Evolutionary conservation across 495 filamentous ascomycete species (phyloP), one percentile per base, ranked within the genome.

Genomic region (Durotheca rogersii): DNA sequence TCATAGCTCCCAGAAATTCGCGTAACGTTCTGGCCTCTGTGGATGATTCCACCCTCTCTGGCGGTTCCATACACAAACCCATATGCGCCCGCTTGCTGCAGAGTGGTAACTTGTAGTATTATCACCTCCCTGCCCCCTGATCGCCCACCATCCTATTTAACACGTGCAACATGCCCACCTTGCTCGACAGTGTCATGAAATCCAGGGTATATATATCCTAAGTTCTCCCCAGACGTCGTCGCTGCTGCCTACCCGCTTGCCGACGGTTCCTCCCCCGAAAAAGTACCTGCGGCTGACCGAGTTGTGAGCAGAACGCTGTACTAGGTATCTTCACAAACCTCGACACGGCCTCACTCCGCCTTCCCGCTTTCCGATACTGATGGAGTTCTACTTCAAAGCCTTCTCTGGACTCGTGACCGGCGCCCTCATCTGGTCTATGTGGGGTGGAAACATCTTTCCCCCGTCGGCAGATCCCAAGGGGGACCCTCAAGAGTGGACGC

Each of bases 381-480:
- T 66, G 53, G 53, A 58, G 34, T 12, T 49, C 32, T 60, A 58
- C 47, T 42, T 63, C 47, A 36, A 57, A 84, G 84, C 80, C 35
- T 96, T 95, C 66, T 80, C 86, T 11, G 89, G 88, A 16, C 81
- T 95, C 53, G 83, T 96, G 32, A 86, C 88, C 2, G 89, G 87
- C 2, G 90, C 86, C 5, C 85, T 90, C 4, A 86, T 78, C 12
- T 95, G 85, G 83, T 78, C 84, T 2, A 94, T 95, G 51, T 89
- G 86, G 85, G 86, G 87, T 41, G 77, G 80, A 18, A 88, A 89
- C 48, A 77, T 95, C 54, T 90, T 95, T 53, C 89, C 89, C 1
- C 58, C 73, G 0, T 68, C 82, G 41, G 52, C 68, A 18, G 90
- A 94, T 66, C 90, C 90, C n/a, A 85, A 70, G 41, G 90, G 90